Evolutionary conservation across 176 grass and related monocot genomes (phyloP), one percentile per base, ranked within the genome.

Genomic region (Bolboschoenus planiculmis): DNA sequence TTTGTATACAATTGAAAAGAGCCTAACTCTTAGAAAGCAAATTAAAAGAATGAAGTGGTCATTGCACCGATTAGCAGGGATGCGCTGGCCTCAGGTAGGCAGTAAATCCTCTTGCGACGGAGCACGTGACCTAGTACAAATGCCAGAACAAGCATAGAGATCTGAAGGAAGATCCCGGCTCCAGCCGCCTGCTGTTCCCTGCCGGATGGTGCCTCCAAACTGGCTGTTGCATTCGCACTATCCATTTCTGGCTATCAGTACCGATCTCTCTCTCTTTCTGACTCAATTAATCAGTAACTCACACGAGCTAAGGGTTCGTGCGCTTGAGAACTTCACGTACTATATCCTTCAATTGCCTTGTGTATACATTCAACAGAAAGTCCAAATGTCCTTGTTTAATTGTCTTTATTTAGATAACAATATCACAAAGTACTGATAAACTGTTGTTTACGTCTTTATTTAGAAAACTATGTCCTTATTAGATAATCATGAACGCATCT

Each of bases 131-230:
- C 90, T 33, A 97, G 91, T 36, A 97, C 91, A 83, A 97, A 97
- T 40, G 94, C 85, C 35, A 97, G 86, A 37, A 97, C 94, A 50
- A 97, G 87, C 94, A 97, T 97, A 20, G 91, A 97, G 84, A 97
- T 97, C 90, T 97, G 94, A 9, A 97, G 90, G 65, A 97, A 87
- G 80, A 97, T 94, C 82, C 94, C 94, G 30, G 93, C 94, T 42
- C 94, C 94, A 2, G 91, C 91, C 88, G 89, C 94, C 85, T 97
- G 85, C 89, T 97, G 94, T 70, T 97, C 91, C 39, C 87, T 93
- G 34, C 82, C 91, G 67, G 64, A 60, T 39, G 87, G 89, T 57
- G 62, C 68, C 53, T 60, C 84, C 84, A 50, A 40, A 29, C 24
- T 83, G 29, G 83, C 61, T 35, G 91, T 48, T 67, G 79, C 68